Percentiles rank a stretch among this genome's conserved stretches.
phyloP scores from a whole-genome alignment of 345 rosid genomes.

The sweet orange (Citrus sinensis) region DVS_A1.0 CM039162.1:25404001-25404500 shows the following conservation, averaged over 20 bases:
- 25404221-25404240: neutral
- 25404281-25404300: neutral
- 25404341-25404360: neutral
- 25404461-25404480: neutral
- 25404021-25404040: neutral
- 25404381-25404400: neutral
- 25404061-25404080: neutral
- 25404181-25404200: neutral
- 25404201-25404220: neutral
- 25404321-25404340: neutral
- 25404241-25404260: neutral
- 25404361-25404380: neutral
- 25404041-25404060: neutral
- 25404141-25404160: neutral
- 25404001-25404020: neutral
- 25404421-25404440: neutral
- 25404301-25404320: neutral
- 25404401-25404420: constrained; percentile 1
- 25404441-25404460: neutral
- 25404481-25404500: neutral
- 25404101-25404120: neutral
- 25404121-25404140: neutral
- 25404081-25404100: neutral
- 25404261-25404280: no score
- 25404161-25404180: neutral